A percentile compares a stretch with the other conserved stretches of the same genome.
These are phyloP conservation scores for Penicillium samsonianum DNA, from an alignment of 495 filamentous ascomycete genomes.

Conservation along the genomic window DNA sequence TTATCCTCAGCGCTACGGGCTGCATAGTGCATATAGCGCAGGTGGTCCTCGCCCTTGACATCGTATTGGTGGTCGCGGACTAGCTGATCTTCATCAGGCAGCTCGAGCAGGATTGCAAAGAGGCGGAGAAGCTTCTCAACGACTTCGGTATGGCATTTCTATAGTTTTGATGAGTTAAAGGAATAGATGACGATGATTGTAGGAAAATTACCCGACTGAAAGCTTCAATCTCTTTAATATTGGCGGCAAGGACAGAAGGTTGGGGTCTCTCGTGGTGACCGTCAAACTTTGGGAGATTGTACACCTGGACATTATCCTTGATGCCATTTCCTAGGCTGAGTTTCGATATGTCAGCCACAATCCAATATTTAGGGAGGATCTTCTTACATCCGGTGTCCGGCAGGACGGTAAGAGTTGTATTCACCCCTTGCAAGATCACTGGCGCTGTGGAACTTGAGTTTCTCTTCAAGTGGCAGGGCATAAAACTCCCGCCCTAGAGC, in stretches of 20 bases:
- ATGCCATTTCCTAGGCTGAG: constrained; percentile 45
- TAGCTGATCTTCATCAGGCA: constrained; percentile 51
- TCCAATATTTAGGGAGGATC: not conserved
- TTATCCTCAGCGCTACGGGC: constrained; percentile 46
- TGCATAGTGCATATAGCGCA: constrained; percentile 56
- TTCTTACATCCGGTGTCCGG: constrained; percentile 45
- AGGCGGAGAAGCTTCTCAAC: constrained; percentile 54
- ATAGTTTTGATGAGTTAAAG: not conserved
- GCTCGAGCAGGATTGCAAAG: constrained; percentile 53
- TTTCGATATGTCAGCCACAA: not conserved
- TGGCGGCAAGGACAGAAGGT: constrained; percentile 34
- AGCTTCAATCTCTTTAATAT: constrained; percentile 39
- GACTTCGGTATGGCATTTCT: constrained; percentile 52
- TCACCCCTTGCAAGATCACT: constrained; percentile 35
- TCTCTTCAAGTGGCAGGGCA: constrained; percentile 56
- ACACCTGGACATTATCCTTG: constrained; percentile 52
- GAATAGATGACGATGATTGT: no score
- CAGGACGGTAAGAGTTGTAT: constrained; percentile 48
- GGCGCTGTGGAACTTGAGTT: constrained; percentile 48
- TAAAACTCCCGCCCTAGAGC: constrained; percentile 57
- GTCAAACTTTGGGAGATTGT: constrained; percentile 55
- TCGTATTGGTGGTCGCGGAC: constrained; percentile 51
- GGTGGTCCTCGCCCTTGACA: constrained; percentile 48
- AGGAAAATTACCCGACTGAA: constrained; percentile 40
- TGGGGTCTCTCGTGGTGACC: constrained; percentile 44